A percentile compares a stretch with the other conserved stretches of the same genome.
phyloP scores from a whole-genome alignment of 1,284 basidiomycete genomes.

The Hymenochaete sp. region DNA sequence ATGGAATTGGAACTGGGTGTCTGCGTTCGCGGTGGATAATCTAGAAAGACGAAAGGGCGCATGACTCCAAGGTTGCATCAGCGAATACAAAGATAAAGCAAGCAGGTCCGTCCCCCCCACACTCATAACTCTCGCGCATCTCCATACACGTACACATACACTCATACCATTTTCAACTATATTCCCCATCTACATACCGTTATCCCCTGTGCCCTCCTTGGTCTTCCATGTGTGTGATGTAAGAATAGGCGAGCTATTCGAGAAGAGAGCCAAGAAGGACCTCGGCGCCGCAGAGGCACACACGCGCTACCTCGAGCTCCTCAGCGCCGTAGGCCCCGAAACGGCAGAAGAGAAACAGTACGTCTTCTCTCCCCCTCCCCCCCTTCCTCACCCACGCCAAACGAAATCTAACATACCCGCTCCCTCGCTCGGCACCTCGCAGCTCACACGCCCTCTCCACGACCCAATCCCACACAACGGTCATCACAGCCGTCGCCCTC shows the following conservation, averaged over 20 bases:
- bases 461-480: constrained; percentile 49
- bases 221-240: too few relatives aligned
- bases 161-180: too few relatives aligned
- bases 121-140: too few relatives aligned
- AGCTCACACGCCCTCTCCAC: constrained; percentile 56
- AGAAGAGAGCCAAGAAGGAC: constrained; percentile 68
- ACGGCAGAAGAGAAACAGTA: constrained; percentile 72
- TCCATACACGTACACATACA: too few relatives aligned
- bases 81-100: constrained; percentile 70
- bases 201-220: too few relatives aligned
- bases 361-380: neutral
- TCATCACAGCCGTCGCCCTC: constrained; percentile 53
- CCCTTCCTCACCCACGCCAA: neutral
- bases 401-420: constrained; percentile 47
- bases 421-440: too few relatives aligned
- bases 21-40: too few relatives aligned
- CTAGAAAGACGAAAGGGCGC: constrained; percentile 70
- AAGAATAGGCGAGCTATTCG: constrained; percentile 54
- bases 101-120: constrained; percentile 39
- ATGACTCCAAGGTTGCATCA: constrained; percentile 60
- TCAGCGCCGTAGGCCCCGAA: constrained; percentile 65
- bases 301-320: constrained; percentile 63
- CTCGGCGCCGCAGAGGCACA: constrained; percentile 67
- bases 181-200: too few relatives aligned
- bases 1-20: too few relatives aligned